These are phyloP conservation scores for Arxiozyma telluris DNA, from an alignment of 1,139 yeast genomes.

Conservation along the genomic window DNA sequence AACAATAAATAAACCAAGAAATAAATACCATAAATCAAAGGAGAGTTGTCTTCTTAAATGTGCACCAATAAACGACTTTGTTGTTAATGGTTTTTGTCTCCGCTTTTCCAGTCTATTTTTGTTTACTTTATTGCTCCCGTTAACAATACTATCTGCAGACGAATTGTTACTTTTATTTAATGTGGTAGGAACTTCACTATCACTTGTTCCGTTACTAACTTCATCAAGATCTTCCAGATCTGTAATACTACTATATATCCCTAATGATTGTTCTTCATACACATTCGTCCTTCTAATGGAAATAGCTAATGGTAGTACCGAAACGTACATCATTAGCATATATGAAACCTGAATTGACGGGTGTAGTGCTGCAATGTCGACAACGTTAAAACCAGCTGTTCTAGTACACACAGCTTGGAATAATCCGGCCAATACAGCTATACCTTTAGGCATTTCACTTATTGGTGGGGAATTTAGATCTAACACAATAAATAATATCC, in stretches of 20 bases:
- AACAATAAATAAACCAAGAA: conserved; percentile 73
- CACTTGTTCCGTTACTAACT: conserved; percentile 1
- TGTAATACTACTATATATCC: conserved; percentile 40
- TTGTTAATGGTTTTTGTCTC: conserved; percentile 2
- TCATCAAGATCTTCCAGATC: conserved; percentile 9
- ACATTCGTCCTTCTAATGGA: conserved; percentile 94
- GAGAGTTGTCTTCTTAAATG: conserved; percentile 88
- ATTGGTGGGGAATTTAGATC: conserved; percentile 51
- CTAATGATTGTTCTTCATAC: conserved; percentile 90
- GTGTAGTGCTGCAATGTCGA: conserved; percentile 59
- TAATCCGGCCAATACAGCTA: conserved; percentile 65
- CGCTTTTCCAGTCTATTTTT: background rate
- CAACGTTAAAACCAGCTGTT: conserved; percentile 79
- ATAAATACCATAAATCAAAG: conserved; percentile 88
- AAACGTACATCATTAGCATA: conserved; percentile 94
- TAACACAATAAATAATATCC: conserved; percentile 65
- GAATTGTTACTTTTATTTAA: background rate
- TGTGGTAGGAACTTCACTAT: background rate
- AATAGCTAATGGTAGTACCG: conserved; percentile 90
- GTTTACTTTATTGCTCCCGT: background rate
- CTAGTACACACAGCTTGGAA: conserved; percentile 87
- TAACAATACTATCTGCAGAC: background rate
- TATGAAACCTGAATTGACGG: conserved; percentile 91
- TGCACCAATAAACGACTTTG: conserved; percentile 62
- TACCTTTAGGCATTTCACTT: conserved; percentile 48